Evolutionary conservation across 2,329 filamentous ascomycete genomes (phyloP).

Genomic region (Aspergillus quadrilineatus): DNA sequence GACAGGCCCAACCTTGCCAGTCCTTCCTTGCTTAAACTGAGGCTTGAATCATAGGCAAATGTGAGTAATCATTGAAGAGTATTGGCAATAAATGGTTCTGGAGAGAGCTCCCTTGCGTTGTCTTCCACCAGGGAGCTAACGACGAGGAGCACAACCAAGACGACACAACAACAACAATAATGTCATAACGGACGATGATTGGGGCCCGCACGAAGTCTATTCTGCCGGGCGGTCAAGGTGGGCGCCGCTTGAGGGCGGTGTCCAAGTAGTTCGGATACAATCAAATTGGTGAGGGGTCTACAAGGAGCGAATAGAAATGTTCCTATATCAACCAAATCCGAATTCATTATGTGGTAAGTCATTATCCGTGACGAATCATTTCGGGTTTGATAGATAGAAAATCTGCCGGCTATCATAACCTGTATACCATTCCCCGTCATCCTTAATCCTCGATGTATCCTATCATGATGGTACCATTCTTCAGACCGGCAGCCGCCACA

Average conservation of each 20-base stretch:
- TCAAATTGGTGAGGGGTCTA: background rate
- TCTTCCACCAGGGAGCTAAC: conserved; percentile 7
- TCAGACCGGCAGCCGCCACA: conserved; percentile 78
- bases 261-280: background rate
- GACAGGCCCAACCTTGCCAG: conserved; percentile 8
- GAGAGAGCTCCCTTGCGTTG: conserved; percentile 25
- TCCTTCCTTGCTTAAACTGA: conserved; percentile 12
- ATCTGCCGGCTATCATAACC: background rate
- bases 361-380: conserved; percentile 1
- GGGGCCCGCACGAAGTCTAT: conserved; percentile 31
- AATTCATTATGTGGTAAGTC: conserved; percentile 3
- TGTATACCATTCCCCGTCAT: background rate
- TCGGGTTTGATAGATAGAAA: conserved; percentile 1
- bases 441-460: conserved; percentile 69
- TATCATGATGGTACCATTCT: conserved; percentile 93
- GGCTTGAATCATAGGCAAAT: background rate
- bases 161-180: conserved; percentile 14
- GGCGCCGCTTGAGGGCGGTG: conserved; percentile 14
- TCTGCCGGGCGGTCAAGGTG: conserved; percentile 30
- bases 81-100: conserved; percentile 1
- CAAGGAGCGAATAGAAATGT: background rate
- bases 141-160: conserved; percentile 7
- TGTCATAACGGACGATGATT: conserved; percentile 18
- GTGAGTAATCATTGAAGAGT: background rate
- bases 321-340: background rate